phyloP scores from a whole-genome alignment of 371 early-diverging fungal genomes.

The Syncephalastrum monosporum region DNA sequence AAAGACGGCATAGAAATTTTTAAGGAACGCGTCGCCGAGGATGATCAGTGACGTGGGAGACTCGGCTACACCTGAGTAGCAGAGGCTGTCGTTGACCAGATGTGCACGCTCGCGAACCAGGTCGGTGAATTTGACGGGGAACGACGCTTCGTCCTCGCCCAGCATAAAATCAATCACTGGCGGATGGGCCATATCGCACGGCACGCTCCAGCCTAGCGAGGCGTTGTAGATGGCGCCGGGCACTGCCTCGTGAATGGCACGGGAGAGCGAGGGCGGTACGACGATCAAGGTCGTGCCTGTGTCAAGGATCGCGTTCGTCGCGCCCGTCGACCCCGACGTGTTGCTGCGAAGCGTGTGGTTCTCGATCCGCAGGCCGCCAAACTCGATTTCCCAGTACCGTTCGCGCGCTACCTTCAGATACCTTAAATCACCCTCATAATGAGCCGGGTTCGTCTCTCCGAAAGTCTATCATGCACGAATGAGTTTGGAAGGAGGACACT shows the following conservation, averaged over 20 bases:
- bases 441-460: slow-evolving; percentile 14
- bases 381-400: slow-evolving; percentile 40
- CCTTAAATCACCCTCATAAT: slow-evolving; percentile 28
- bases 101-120: slow-evolving; percentile 24
- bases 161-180: slow-evolving; percentile 20
- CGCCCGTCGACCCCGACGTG: slow-evolving; percentile 15
- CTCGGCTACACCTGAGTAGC: slow-evolving; percentile 18
- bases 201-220: slow-evolving; percentile 48
- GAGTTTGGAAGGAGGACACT: background rate
- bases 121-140: slow-evolving; percentile 19
- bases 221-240: slow-evolving; percentile 42
- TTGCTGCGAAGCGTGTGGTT: slow-evolving; percentile 1
- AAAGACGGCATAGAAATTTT: slow-evolving; percentile 39
- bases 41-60: slow-evolving; percentile 18
- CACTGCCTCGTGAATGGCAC: slow-evolving; percentile 41
- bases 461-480: slow-evolving; percentile 12
- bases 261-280: slow-evolving; percentile 32
- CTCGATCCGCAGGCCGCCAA: slow-evolving; percentile 21
- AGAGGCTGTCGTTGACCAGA: slow-evolving; percentile 6
- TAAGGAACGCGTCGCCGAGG: slow-evolving; percentile 36
- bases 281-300: slow-evolving; percentile 47
- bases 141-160: slow-evolving; percentile 15
- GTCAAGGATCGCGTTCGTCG: slow-evolving; percentile 41
- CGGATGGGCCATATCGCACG: slow-evolving; percentile 20
- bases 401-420: slow-evolving; percentile 28